Evolutionary conservation across 2,329 filamentous ascomycete genomes (phyloP).

Genomic region (Trichophyton mentagrophytes): DNA sequence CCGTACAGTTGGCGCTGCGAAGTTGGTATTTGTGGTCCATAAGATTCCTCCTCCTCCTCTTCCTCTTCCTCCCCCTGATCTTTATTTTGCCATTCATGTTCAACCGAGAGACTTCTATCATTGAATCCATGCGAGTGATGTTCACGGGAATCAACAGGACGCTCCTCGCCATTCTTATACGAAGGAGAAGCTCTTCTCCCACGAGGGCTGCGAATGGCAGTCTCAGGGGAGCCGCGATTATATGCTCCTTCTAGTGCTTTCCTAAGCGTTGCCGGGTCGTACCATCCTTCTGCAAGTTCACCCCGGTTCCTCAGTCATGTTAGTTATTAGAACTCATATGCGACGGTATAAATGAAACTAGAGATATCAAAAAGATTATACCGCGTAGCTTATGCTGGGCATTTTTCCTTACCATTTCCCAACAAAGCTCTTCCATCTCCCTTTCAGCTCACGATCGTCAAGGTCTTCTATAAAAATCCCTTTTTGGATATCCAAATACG

Average conservation of each 20-base stretch:
- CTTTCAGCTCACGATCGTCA: constrained; percentile 60
- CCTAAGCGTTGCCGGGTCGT: constrained; percentile 62
- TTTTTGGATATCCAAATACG: constrained; percentile 85
- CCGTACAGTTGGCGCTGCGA: background rate
- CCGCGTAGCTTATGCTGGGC: background rate
- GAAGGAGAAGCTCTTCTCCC: background rate
- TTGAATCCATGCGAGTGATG: background rate
- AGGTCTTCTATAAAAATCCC: constrained; percentile 55
- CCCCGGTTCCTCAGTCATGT: constrained; percentile 59
- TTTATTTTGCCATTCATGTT: constrained; percentile 26
- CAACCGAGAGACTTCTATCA: constrained; percentile 7
- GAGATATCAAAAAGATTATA: background rate
- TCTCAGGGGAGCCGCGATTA: background rate
- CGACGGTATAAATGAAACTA: background rate
- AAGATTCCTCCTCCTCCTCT: constrained; percentile 51
- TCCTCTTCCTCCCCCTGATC: constrained; percentile 33
- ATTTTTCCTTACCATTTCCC: constrained; percentile 57
- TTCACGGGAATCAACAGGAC: background rate
- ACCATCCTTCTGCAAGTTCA: constrained; percentile 84
- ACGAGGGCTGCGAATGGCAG: background rate
- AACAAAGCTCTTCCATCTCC: constrained; percentile 88
- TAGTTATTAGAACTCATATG: constrained; percentile 23
- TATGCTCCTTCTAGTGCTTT: constrained; percentile 31
- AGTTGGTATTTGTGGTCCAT: constrained; percentile 42
- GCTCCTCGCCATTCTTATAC: background rate